Evolutionary conservation across 2,329 filamentous ascomycete genomes (phyloP), one percentile per base, ranked within the genome.

Genomic region (Nemania bipapillata): DNA sequence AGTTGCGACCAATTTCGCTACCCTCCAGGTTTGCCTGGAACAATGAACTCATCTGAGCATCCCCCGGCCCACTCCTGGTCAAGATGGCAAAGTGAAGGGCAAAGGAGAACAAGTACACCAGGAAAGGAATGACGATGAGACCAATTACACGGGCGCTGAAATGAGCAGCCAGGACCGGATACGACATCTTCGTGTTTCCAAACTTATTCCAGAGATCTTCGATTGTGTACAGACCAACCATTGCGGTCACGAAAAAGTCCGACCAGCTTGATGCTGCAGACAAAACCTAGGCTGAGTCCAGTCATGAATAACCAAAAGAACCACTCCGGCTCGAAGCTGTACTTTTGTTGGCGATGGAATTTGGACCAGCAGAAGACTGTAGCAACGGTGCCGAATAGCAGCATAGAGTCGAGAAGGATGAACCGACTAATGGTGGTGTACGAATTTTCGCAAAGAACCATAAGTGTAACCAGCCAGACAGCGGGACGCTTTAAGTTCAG

Each of bases 11-110:
- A 70, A 99, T 95, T 72, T 96, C 92, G 11, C 95, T 98, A 28
- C 96, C 96, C 76, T 89, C 91, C 42, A 99, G 87, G 79, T 99
- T 99, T 55, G 96, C 96, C 81, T 99, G 96, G 87, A 99, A 99
- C 58, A 99, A 89, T 28, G 96, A 99, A 83, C 94, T 97, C 96
- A 99, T 99, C 82, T 99, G 96, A n/a, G 96, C 96, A 83, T 99
- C 96, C 63, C 96, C 96, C 7, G 96, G 96, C 22, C 96, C 96
- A 75, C 91, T 95, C 82, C 93, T 95, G 81, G 96, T 93, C 66
- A 99, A 88, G 71, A 99, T 93, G 70, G 93, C 86, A 81, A 99
- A 99, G 83, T 99, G 96, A 62, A 97, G 83, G 75, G 92, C 96
- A 81, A 99, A 99, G 50, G 94, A 97, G 79, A 97, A 90, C 83